Conservation (phyloP, 345 rosid species). For the Citrus australasica region DNA sequence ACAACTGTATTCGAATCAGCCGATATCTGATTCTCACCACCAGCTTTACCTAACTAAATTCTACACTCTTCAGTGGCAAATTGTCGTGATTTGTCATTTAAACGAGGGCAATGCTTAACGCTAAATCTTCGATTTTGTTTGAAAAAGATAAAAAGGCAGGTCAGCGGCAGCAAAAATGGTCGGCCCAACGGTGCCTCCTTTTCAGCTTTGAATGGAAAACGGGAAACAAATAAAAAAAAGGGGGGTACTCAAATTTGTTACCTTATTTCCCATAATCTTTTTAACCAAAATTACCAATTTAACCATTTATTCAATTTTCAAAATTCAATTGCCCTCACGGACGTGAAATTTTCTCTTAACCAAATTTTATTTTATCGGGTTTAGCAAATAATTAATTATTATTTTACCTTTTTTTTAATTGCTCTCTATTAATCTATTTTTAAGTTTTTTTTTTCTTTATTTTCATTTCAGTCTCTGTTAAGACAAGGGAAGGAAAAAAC, state of each 20-base stretch:
- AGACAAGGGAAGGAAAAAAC: constrained; percentile 22
- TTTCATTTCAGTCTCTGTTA: constrained; percentile 19
- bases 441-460: not conserved
- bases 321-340: constrained; percentile 48
- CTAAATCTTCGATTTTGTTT: not conserved
- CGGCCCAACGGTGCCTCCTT: constrained; percentile 20
- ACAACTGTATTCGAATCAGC: constrained; percentile 3
- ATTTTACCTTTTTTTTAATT: not conserved
- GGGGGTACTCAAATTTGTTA: constrained; percentile 6
- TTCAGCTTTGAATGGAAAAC: constrained; percentile 33
- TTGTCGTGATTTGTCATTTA: constrained; percentile 1
- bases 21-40: not conserved
- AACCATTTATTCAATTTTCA: constrained; percentile 31
- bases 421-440: not conserved
- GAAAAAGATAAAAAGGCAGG: constrained; percentile 34
- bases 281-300: constrained; percentile 22
- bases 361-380: constrained; percentile 48
- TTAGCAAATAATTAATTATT: constrained; percentile 40
- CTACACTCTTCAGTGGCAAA: constrained; percentile 25
- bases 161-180: constrained; percentile 35
- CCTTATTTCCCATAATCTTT: constrained; percentile 8
- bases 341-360: constrained; percentile 59
- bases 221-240: not conserved
- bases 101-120: constrained; percentile 1
- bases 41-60: constrained; percentile 1